Percentiles rank a stretch among this genome's conserved stretches.
phyloP scores from a whole-genome alignment of 768 basidiomycete genomes.

The Leccinum subtestaceum region DNA sequence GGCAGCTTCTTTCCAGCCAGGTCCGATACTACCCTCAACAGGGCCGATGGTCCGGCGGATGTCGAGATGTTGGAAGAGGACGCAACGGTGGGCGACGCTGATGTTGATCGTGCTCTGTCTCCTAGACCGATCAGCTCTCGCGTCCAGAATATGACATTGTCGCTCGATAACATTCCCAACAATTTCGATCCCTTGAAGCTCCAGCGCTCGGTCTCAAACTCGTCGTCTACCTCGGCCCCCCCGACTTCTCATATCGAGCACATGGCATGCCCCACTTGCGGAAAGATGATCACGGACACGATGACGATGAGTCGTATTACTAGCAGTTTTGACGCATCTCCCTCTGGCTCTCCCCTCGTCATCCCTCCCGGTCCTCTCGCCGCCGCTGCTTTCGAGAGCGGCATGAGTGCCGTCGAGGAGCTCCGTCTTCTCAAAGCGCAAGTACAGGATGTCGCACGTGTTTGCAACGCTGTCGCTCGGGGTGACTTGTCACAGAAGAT shows the following conservation, averaged over 20 bases:
- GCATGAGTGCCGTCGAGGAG: slow-evolving; percentile 73
- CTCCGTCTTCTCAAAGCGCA: slow-evolving; percentile 78
- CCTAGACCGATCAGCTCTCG: slow-evolving; percentile 28
- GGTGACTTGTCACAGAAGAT: slow-evolving; percentile 79
- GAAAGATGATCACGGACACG: slow-evolving; percentile 46
- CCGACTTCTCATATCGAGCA: slow-evolving; percentile 41
- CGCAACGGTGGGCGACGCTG: slow-evolving; percentile 25
- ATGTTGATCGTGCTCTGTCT: slow-evolving; percentile 20
- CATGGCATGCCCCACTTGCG: slow-evolving; percentile 54
- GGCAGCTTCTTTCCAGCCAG: slow-evolving; percentile 24
- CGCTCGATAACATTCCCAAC: slow-evolving; percentile 47
- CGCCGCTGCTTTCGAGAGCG: slow-evolving; percentile 54
- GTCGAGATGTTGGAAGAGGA: slow-evolving; percentile 30
- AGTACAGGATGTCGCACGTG: slow-evolving; percentile 77
- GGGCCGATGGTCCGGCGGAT: slow-evolving; percentile 18
- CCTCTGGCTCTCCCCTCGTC: slow-evolving; percentile 40
- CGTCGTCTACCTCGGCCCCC: slow-evolving; percentile 41
- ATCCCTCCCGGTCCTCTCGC: slow-evolving; percentile 56
- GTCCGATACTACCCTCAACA: slow-evolving; percentile 19
- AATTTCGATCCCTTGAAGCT: slow-evolving; percentile 37
- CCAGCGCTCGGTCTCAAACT: slow-evolving; percentile 30
- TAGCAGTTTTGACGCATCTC: slow-evolving; percentile 24
- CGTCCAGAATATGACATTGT: slow-evolving; percentile 46
- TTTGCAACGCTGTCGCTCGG: slow-evolving; percentile 76
- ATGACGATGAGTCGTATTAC: slow-evolving; percentile 35